Conservation (phyloP, 139 green algal genomes). For the Chlorella vulgaris region DNA sequence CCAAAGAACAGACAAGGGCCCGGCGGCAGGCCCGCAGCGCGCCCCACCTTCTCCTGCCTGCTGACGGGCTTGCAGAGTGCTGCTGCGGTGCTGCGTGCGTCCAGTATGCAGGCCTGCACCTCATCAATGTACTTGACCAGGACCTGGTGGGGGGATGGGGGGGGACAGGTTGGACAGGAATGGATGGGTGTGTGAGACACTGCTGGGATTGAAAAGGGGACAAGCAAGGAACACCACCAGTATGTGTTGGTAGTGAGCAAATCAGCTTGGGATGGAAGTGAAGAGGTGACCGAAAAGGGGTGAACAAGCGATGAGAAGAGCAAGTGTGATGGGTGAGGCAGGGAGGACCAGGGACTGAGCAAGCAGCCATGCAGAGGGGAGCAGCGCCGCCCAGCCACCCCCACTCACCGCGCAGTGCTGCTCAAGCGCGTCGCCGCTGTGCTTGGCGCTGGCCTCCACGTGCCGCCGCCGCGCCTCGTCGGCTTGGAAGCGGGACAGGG, state of each 20-base stretch:
- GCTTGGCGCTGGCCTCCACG: background rate
- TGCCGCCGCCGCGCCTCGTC: constrained; percentile 33
- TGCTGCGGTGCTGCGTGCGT: constrained; percentile 55
- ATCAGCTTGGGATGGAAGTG: too few species aligned
- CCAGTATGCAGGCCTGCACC: constrained; percentile 46
- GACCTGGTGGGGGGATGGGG: background rate
- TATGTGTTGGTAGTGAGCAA: too few species aligned
- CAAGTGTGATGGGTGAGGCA: too few species aligned
- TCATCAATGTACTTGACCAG: constrained; percentile 50
- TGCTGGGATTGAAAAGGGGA: too few species aligned
- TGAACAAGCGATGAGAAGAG: too few species aligned
- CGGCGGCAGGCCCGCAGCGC: background rate
- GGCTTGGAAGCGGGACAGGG: constrained; percentile 19
- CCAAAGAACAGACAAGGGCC: too few species aligned
- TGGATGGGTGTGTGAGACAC: too few species aligned
- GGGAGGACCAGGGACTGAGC: too few species aligned
- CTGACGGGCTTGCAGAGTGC: constrained; percentile 50
- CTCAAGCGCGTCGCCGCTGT: constrained; percentile 29
- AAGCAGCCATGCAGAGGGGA: constrained; percentile 2
- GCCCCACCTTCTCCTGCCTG: constrained; percentile 43
- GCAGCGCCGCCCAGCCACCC: constrained; percentile 4
- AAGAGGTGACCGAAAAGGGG: too few species aligned
- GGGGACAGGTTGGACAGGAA: background rate
- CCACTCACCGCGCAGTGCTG: constrained; percentile 34
- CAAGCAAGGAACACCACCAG: too few species aligned